Percentiles rank a stretch among this genome's conserved stretches.
These are phyloP conservation scores for Zymoseptoria tritici DNA, from an alignment of 2,329 filamentous ascomycete species.

Conservation along the genomic window DNA sequence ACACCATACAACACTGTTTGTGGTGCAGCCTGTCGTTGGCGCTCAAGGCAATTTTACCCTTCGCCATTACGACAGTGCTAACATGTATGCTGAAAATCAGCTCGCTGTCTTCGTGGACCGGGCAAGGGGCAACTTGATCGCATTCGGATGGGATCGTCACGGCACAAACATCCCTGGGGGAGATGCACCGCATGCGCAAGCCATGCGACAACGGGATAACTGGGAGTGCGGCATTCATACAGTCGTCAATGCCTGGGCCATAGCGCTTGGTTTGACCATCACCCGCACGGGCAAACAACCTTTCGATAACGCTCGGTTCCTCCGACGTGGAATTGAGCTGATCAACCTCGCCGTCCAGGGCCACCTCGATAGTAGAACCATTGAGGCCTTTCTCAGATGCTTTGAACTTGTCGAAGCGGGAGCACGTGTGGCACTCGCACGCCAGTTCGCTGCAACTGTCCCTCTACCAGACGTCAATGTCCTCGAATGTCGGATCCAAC, in stretches of 20 bases:
- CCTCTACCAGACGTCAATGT: neutral
- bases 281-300: neutral
- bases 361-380: neutral
- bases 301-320: neutral
- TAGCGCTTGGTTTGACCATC: neutral
- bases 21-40: neutral
- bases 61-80: neutral
- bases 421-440: neutral
- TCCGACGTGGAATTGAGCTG: neutral
- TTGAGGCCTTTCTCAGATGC: neutral
- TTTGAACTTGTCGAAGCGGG: neutral
- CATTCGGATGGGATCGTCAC: neutral
- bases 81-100: neutral
- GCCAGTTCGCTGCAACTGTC: neutral
- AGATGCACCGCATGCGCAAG: neutral
- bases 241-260: neutral
- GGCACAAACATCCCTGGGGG: neutral
- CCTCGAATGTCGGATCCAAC: no score
- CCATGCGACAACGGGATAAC: neutral
- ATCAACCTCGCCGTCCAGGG: neutral
- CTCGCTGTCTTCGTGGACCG: neutral
- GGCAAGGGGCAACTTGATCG: neutral
- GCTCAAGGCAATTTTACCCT: neutral
- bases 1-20: neutral
- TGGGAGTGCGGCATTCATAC: neutral